Base-by-base conservation (phyloP, 2,329 filamentous ascomycete species). In the Claviceps africana region DNA sequence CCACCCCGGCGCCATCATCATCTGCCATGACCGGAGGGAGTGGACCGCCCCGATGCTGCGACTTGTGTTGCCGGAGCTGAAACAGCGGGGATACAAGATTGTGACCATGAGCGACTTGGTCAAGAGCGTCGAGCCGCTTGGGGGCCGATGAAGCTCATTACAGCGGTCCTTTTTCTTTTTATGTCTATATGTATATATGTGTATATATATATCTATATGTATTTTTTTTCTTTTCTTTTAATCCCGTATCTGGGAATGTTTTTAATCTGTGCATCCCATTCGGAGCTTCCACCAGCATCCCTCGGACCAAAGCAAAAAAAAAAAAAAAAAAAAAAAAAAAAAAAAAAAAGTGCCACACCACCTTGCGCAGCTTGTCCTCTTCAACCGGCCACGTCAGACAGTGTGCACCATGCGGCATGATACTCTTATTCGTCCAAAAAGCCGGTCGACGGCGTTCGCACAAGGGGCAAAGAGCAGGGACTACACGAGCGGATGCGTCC, bases 1-100 rank as follows among this genome's bases (percentile, higher is more conserved):
- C 37, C 72, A 78, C 47, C 82, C 85, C 0, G 89, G 89, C 0
- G 83, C 79, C 30, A 84, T 95, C 53, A 82, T 95, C 55, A 83
- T 95, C 50, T 90, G 88, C 62, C 89, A 95, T 70, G 89, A 95
- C 70, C 67, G 88, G 57, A 75, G 89, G 61, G 71, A 75, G n/a
- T 95, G 89, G 86, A 94, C 88, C 28, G 73, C 77, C 47, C 84
- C 86, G 0, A 93, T 95, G 86, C 64, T 95, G 67, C 71, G 73
- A 40, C 77, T 72, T 54, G 83, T 93, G 40, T 65, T 95, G 58
- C 85, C 85, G 0, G 83, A 86, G 63, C 69, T 94, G 60, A 81
- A 72, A 66, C 72, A 72, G 56, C 75, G 78, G 57, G 88, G 87
- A 0, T 95, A 87, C 65, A 72, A 70, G 52, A 73, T 91, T 39